Evolutionary conservation across 1,139 yeast species (phyloP), one percentile per base, ranked within the genome.

Genomic region (Protomyces lactucae-debilis): DNA sequence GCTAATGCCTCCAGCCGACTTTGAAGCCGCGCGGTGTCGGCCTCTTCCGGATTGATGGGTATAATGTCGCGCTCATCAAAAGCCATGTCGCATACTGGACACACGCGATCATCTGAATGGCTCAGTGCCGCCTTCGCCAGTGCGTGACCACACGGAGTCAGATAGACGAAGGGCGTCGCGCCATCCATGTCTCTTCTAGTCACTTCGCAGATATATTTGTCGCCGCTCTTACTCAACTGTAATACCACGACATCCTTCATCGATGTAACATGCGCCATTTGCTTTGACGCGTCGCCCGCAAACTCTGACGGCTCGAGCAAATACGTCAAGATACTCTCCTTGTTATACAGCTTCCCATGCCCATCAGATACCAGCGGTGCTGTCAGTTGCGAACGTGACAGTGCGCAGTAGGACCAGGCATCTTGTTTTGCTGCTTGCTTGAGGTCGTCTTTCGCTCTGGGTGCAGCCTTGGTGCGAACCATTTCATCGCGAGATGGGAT

Each of bases 311-410:
- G 76, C 35, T 76, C 76, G 2, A 87, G 73, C 18, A 88, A 72
- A 72, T 81, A 79, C 70, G 86, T 87, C 14, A 91, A 70, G 0
- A 88, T 74, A 45, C 85, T 77, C 67, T 87, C 91, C 69, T 88
- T 88, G 69, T 85, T 82, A 73, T 83, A 88, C n/a, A 91, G 71
- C 43, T 78, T 74, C 0, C 97, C 97, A 66, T 76, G 77, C 72
- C 79, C 86, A 74, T 90, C 97, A 37, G 91, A 83, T 5, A 87
- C 88, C 2, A 89, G 77, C 0, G 86, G 88, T 5, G 72, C 73
- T 9, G 67, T 70, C 23, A 84, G 74, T 10, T 72, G 73, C 25
- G 74, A 74, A 1, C 77, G 77, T 1, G 82, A 76, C 23, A 84
- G 69, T 3, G 75, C 72, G 68, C 87, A 83, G 4, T 73, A 73